Evolutionary conservation across 192 early-diverging fungal species (phyloP), one percentile per base, ranked within the genome.

Genomic region (Coemansia guatemalensis): DNA sequence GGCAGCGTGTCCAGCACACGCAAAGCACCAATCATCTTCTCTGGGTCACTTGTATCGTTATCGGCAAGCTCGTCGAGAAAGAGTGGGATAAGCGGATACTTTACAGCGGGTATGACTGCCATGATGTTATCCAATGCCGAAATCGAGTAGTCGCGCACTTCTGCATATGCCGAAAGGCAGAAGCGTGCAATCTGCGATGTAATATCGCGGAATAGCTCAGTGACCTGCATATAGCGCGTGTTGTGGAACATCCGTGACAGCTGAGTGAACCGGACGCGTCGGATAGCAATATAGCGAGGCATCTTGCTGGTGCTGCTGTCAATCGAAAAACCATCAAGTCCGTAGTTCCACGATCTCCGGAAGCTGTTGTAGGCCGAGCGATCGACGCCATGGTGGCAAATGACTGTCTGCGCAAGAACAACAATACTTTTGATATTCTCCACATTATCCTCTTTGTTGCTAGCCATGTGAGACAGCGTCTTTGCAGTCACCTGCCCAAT

Each of bases 381-480:
- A 54, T 81, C 78, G 1, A 60, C 39, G 48, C 69, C 74, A 52
- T 73, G 56, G 66, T 76, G 54, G 60, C 71, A 74, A 26, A 83
- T 58, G 33, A 58, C 65, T 20, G 54, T 47, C 27, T 73, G 60
- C 9, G 73, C 61, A 61, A 86, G 75, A 49, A 87, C 85, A 44
- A 92, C 71, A 26, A 92, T 52, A 21, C 81, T 75, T 56, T 91
- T 91, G 60, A 89, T 82, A 62, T 84, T 86, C 56, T 90, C 91
- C 2, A 91, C 86, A 69, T 94, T 91, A 68, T 94, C 90, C 50
- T 89, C 89, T 14, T 83, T 59, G 66, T 58, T 68, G 30, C 30
- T 35, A 11, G 59, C 65, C 69, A 81, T 65, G 48, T 75, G 84
- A 5, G 23, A 56, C 24, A 87, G 81, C 7, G 86, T 56, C 17